Evolutionary conservation across 768 basidiomycete species (phyloP), one percentile per base, ranked within the genome.

Genomic region (Clitopilus passeckerianus): DNA sequence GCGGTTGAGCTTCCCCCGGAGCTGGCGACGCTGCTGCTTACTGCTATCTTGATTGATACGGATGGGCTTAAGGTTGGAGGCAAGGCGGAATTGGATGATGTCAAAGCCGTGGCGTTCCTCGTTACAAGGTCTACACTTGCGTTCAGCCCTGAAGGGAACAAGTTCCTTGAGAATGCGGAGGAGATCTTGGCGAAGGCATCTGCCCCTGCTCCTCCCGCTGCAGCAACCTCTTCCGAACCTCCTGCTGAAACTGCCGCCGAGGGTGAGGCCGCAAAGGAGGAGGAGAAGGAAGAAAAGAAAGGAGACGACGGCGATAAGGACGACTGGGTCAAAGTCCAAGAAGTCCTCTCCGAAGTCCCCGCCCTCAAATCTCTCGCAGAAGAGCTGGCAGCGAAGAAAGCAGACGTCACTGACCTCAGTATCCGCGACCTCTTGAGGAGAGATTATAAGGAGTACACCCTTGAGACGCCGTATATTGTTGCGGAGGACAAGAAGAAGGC

Each of bases 391-490:
- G 64, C 66, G 1, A 84, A 83, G 73, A 99, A 98, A 69, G 65
- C 66, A 3, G 82, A 87, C 59, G 76, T 98, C 8, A 82, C 83
- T 1, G 80, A 85, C 61, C 78, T 98, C 16, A 75, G 74, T 7
- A 84, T 85, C 0, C 79, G 82, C 58, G 94, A 98, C 67, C 83
- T 98, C 18, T 80, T 99, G 5, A 80, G 93, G 12, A 77, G 97
- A n/a, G 97, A 99, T 73, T 99, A 95, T 79, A 98, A 99, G 70
- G 87, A 96, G 63, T 96, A 94, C 67, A 68, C 71, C 1, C 71
- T 84, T 59, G 71, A 75, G 0, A 80, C 86, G 1, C 95, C 94
- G 1, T 55, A 34, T 27, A 18, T 37, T n/a, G 54, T 55, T 27
- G 67, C 90, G 37, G 80, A 81, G 1, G 69, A 67, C 34, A 24